These are phyloP conservation scores for Backusella westeae DNA, from an alignment of 192 early-diverging fungal genomes.

Conservation along the genomic window DNA sequence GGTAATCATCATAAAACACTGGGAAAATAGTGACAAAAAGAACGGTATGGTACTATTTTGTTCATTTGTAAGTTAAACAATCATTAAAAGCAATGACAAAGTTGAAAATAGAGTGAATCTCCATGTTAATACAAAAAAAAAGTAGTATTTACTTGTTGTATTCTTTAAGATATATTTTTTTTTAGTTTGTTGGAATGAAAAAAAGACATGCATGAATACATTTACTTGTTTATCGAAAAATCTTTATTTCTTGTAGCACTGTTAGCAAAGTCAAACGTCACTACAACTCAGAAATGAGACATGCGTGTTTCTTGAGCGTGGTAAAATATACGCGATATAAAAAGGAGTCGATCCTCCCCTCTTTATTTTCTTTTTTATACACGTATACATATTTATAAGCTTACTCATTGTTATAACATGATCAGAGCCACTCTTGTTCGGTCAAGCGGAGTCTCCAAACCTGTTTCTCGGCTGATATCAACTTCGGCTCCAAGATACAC, in stretches of 20 bases:
- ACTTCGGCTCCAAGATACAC: not conserved
- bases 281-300: not conserved
- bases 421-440: not conserved
- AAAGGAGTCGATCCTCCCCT: not conserved
- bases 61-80: too few species aligned
- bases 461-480: not conserved
- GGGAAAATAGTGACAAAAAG: too few species aligned
- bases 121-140: too few species aligned
- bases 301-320: not conserved
- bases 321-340: not conserved
- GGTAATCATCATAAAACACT: too few species aligned
- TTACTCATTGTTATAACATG: not conserved
- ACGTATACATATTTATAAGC: not conserved
- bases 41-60: too few species aligned
- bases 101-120: too few species aligned
- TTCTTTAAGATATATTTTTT: too few species aligned
- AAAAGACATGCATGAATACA: not conserved
- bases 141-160: too few species aligned
- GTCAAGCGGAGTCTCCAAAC: not conserved
- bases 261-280: not conserved
- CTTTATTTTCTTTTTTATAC: not conserved
- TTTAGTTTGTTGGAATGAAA: too few species aligned
- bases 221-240: not conserved
- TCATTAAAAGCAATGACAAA: too few species aligned
- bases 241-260: not conserved